These are phyloP conservation scores for Naganishia vaughanmartiniae DNA, from an alignment of 768 basidiomycete species.

Conservation along the genomic window DNA sequence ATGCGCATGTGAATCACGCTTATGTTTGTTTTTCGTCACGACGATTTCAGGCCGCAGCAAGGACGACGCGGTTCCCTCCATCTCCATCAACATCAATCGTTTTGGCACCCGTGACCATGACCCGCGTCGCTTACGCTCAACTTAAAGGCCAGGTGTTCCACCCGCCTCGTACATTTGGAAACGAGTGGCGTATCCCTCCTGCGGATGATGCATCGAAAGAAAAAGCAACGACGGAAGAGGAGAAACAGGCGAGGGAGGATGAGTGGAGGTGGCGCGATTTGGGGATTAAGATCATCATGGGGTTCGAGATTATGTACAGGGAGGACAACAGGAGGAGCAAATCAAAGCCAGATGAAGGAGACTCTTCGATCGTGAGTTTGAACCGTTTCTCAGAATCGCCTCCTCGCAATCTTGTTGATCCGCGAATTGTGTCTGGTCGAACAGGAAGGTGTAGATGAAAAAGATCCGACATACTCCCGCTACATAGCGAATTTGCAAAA, in stretches of 20 bases:
- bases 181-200: slow-evolving; percentile 43
- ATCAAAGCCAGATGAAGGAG: slow-evolving; percentile 4
- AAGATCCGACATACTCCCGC: slow-evolving; percentile 49
- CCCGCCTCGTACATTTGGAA: slow-evolving; percentile 83
- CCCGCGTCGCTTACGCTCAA: slow-evolving; percentile 91
- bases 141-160: slow-evolving; percentile 85
- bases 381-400: not conserved
- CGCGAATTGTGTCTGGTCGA: not conserved
- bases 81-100: slow-evolving; percentile 40
- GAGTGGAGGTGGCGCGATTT: slow-evolving; percentile 78
- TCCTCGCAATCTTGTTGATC: slow-evolving; percentile 11
- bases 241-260: slow-evolving; percentile 60
- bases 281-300: slow-evolving; percentile 95
- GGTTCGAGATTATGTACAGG: slow-evolving; percentile 94
- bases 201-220: slow-evolving; percentile 24
- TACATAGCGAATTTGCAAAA: slow-evolving; percentile 68
- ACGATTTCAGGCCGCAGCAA: not conserved
- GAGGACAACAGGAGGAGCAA: slow-evolving; percentile 59
- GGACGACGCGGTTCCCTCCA: slow-evolving; percentile 8
- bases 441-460: slow-evolving; percentile 5
- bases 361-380: slow-evolving; percentile 1
- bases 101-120: slow-evolving; percentile 69
- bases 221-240: slow-evolving; percentile 19
- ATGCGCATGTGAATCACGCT: slow-evolving; percentile 6
- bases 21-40: not conserved